These are phyloP conservation scores for Dujonia santamariae DNA, from an alignment of 1,139 yeast species.

Conservation along the genomic window DNA sequence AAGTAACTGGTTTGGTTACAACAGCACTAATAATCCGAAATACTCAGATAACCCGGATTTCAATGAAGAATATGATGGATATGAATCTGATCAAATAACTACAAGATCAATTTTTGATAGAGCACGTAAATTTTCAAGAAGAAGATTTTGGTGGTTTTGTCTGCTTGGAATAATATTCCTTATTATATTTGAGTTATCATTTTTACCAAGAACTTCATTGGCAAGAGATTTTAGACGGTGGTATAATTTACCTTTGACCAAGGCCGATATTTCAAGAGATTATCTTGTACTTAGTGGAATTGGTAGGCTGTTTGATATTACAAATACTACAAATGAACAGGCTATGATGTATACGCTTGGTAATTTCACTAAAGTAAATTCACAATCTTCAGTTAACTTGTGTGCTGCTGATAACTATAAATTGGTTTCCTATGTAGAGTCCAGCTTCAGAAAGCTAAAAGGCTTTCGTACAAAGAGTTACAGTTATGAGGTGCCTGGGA, in stretches of 20 bases:
- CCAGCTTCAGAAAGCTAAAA: conserved; percentile 20
- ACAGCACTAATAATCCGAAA: neutral
- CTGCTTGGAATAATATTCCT: conserved; percentile 53
- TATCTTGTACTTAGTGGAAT: conserved; percentile 27
- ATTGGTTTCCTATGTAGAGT: conserved; percentile 23
- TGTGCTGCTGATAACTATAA: conserved; percentile 26
- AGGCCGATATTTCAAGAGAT: conserved; percentile 58
- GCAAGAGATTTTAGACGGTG: conserved; percentile 78
- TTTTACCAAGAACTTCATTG: conserved; percentile 83
- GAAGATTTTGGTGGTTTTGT: conserved; percentile 51
- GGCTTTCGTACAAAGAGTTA: conserved; percentile 24
- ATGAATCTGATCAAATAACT: neutral
- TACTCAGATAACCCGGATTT: neutral
- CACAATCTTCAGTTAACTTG: conserved; percentile 19
- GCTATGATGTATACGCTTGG: conserved; percentile 6
- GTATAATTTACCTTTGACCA: conserved; percentile 62
- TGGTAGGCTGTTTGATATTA: conserved; percentile 12
- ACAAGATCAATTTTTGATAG: conserved; percentile 1
- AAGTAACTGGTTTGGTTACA: neutral
- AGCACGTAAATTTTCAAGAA: conserved; percentile 18
- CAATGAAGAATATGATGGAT: neutral
- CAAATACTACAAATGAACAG: conserved; percentile 3
- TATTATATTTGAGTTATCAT: conserved; percentile 62
- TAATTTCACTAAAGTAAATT: conserved; percentile 14
- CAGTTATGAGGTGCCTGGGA: conserved; percentile 16